Evolutionary conservation across 1,284 basidiomycete species (phyloP).

Genomic region (Ceratobasidium sp.): DNA sequence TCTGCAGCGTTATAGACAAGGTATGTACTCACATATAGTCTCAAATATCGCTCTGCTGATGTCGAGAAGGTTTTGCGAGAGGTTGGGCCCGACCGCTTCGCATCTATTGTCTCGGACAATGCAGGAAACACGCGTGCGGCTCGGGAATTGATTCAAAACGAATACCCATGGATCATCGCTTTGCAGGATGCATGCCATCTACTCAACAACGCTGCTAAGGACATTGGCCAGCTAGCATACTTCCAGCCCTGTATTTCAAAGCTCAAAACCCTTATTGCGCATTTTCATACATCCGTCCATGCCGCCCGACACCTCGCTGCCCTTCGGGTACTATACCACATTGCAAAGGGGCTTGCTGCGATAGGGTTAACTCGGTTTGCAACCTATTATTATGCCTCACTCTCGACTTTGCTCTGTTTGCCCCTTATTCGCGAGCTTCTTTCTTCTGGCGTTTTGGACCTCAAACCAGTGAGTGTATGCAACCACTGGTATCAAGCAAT

Average conservation of each 20-base stretch:
- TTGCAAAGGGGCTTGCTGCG: constrained; percentile 50
- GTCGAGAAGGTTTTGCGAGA: constrained; percentile 48
- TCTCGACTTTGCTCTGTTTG: constrained; percentile 3
- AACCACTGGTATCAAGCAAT: background rate
- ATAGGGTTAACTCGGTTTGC: constrained; percentile 54
- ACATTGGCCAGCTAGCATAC: constrained; percentile 51
- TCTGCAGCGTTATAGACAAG: constrained; percentile 8
- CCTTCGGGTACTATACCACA: constrained; percentile 38
- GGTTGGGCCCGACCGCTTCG: constrained; percentile 49
- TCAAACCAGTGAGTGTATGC: background rate
- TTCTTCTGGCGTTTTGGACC: constrained; percentile 13
- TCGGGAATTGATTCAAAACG: constrained; percentile 46
- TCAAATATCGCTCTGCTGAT: constrained; percentile 32
- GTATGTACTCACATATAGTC: constrained; percentile 5
- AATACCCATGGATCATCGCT: constrained; percentile 50
- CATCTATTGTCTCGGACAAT: constrained; percentile 51
- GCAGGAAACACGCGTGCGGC: constrained; percentile 53
- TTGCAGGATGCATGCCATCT: constrained; percentile 53
- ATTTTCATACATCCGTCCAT: constrained; percentile 50
- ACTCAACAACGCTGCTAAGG: constrained; percentile 50
- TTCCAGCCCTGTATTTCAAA: constrained; percentile 48
- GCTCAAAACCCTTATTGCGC: constrained; percentile 48
- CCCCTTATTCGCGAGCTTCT: constrained; percentile 9
- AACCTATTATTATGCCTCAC: constrained; percentile 46
- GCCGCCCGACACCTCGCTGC: constrained; percentile 48